Percentiles rank a stretch among this genome's conserved stretches.
Conservation (phyloP, 495 filamentous ascomycete genomes). For the Sordaria brevicollis region DNA sequence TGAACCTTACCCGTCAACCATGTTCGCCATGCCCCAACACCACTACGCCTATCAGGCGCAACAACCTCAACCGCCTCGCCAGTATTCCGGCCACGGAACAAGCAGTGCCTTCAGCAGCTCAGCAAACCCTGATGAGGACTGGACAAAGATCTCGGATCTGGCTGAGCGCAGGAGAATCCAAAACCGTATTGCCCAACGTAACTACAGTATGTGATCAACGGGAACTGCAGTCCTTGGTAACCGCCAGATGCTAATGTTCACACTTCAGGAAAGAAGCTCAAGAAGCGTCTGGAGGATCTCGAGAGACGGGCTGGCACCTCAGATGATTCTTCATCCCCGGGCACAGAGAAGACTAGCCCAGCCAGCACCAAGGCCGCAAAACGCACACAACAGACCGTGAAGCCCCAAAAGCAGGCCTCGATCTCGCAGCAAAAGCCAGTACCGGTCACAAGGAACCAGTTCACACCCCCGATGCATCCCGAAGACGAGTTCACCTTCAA, state of each 20-base stretch:
- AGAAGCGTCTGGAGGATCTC: conserved; percentile 92
- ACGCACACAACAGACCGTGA: conserved; percentile 23
- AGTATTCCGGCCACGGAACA: conserved; percentile 59
- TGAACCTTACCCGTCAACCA: conserved; percentile 11
- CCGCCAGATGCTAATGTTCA: conserved; percentile 3
- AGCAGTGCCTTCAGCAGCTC: conserved; percentile 95
- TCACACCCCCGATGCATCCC: conserved; percentile 47
- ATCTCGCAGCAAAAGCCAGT: conserved; percentile 26
- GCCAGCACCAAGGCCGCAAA: conserved; percentile 40
- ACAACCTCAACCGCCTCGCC: conserved; percentile 33
- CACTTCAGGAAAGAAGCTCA: conserved; percentile 86
- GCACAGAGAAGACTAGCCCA: conserved; percentile 40
- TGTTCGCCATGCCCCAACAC: conserved; percentile 37
- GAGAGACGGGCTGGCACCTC: conserved; percentile 83
- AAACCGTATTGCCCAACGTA: conserved; percentile 94
- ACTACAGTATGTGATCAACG: conserved; percentile 71
- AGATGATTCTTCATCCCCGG: conserved; percentile 50
- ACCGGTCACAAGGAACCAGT: conserved; percentile 37
- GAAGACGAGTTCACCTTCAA: conserved; percentile 41
- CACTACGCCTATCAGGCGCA: conserved; percentile 32
- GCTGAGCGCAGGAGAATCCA: conserved; percentile 92
- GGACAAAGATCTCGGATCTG: conserved; percentile 98
- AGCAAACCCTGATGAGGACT: conserved; percentile 95
- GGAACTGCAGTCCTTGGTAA: background rate
- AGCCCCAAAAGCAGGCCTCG: conserved; percentile 22